Conservation (phyloP, 352 stramenopile species). For the Phytopythium ostracodes region DNA sequence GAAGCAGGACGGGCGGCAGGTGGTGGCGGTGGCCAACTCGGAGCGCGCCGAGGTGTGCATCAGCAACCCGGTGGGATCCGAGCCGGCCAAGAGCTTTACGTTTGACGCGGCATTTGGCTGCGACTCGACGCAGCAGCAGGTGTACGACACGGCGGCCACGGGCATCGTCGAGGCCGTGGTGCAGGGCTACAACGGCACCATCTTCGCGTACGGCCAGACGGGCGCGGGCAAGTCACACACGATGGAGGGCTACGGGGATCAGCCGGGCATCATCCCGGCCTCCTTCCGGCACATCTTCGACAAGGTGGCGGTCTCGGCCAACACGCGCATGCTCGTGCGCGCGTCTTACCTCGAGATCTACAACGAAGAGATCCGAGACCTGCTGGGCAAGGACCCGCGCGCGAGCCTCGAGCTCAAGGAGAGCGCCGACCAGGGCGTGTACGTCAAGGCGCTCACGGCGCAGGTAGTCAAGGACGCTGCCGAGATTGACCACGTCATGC, state of each 20-base stretch:
- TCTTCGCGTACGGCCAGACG: constrained; percentile 89
- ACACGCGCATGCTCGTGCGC: constrained; percentile 95
- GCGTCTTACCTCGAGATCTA: constrained; percentile 97
- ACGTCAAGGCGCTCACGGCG: constrained; percentile 84
- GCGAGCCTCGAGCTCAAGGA: constrained; percentile 89
- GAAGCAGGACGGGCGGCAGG: constrained; percentile 88
- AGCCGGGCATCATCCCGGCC: constrained; percentile 87
- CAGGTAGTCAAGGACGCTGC: constrained; percentile 88
- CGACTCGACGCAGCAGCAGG: constrained; percentile 91
- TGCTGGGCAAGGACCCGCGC: constrained; percentile 86
- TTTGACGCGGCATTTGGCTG: constrained; percentile 96
- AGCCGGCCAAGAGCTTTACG: constrained; percentile 94
- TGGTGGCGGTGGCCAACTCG: constrained; percentile 85
- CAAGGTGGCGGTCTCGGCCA: constrained; percentile 81
- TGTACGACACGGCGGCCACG: constrained; percentile 89
- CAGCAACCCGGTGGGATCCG: constrained; percentile 72
- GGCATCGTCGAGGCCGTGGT: constrained; percentile 91
- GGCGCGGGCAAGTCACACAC: constrained; percentile 88
- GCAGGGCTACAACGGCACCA: constrained; percentile 92
- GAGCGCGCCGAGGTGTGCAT: constrained; percentile 89
- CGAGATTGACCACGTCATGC: constrained; percentile 91
- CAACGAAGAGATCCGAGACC: constrained; percentile 96
- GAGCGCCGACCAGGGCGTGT: constrained; percentile 88
- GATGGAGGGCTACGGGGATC: constrained; percentile 81
- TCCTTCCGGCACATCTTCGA: constrained; percentile 91